phyloP scores from a whole-genome alignment of 768 basidiomycete species.

The Macrolepiota fuliginosa region DNA sequence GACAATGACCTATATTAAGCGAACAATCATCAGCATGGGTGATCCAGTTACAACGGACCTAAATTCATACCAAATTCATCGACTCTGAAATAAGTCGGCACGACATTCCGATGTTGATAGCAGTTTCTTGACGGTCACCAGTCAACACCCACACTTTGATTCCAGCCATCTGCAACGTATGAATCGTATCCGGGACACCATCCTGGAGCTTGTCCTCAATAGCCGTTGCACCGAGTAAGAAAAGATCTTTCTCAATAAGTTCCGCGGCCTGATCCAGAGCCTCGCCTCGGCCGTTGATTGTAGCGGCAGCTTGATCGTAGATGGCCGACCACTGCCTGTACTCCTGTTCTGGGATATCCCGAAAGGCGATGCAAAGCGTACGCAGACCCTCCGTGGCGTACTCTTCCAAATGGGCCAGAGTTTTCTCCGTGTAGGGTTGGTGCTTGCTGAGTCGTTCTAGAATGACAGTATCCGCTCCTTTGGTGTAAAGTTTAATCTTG shows the following conservation, averaged over 20 bases:
- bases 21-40: background rate
- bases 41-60: background rate
- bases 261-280: conserved; percentile 95
- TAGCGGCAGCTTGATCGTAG: conserved; percentile 91
- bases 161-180: conserved; percentile 96
- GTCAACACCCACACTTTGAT: conserved; percentile 99
- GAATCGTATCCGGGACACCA: conserved; percentile 97
- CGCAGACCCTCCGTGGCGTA: conserved; percentile 97
- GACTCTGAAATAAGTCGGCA: conserved; percentile 96
- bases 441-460: conserved; percentile 86
- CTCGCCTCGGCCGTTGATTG: conserved; percentile 92
- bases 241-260: conserved; percentile 91
- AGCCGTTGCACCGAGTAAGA: conserved; percentile 92
- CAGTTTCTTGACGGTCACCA: conserved; percentile 97
- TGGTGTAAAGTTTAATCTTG: conserved; percentile 91
- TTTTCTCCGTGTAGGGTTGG: conserved; percentile 83
- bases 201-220: conserved; percentile 99
- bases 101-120: conserved; percentile 98
- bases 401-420: conserved; percentile 89
- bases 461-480: conserved; percentile 98
- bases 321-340: conserved; percentile 87
- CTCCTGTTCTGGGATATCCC: conserved; percentile 89
- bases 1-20: conserved; percentile 71
- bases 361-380: conserved; percentile 93
- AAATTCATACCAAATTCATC: conserved; percentile 85